These are phyloP conservation scores for Infundibulicybe gibba DNA, from an alignment of 768 basidiomycete genomes.

Conservation along the genomic window DNA sequence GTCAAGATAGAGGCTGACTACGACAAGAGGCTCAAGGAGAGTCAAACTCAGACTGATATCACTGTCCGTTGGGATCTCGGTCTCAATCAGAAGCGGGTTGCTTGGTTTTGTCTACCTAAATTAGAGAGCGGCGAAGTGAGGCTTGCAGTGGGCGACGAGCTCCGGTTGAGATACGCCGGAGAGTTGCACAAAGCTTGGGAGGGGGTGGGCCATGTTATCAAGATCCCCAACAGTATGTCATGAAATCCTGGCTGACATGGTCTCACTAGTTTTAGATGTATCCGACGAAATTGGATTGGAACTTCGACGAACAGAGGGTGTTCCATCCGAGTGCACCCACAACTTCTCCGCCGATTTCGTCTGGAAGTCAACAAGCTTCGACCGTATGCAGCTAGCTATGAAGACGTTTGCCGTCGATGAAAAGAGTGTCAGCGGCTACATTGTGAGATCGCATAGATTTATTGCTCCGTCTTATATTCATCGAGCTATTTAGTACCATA, in stretches of 20 bases:
- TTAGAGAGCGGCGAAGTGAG: constrained; percentile 97
- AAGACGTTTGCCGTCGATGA: constrained; percentile 99
- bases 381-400: constrained; percentile 99
- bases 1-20: constrained; percentile 99
- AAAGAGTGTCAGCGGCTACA: constrained; percentile 98
- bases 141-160: constrained; percentile 93
- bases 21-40: constrained; percentile 96
- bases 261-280: constrained; percentile 59
- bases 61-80: constrained; percentile 97
- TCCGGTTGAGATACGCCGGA: constrained; percentile 85
- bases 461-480: neutral
- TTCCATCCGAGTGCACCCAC: constrained; percentile 90
- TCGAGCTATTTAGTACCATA: constrained; percentile 73
- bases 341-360: constrained; percentile 98
- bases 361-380: constrained; percentile 99
- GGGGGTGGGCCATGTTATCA: constrained; percentile 96
- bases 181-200: constrained; percentile 95
- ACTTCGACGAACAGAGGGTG: constrained; percentile 84
- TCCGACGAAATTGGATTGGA: constrained; percentile 98
- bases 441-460: constrained; percentile 51
- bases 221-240: constrained; percentile 92
- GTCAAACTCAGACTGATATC: constrained; percentile 97
- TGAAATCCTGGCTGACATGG: neutral
- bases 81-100: constrained; percentile 97
- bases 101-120: constrained; percentile 96